Percentiles rank a stretch among this genome's conserved stretches.
These are phyloP conservation scores for Pythium dissimile DNA, from an alignment of 352 stramenopile species.

Conservation along the genomic window DNA sequence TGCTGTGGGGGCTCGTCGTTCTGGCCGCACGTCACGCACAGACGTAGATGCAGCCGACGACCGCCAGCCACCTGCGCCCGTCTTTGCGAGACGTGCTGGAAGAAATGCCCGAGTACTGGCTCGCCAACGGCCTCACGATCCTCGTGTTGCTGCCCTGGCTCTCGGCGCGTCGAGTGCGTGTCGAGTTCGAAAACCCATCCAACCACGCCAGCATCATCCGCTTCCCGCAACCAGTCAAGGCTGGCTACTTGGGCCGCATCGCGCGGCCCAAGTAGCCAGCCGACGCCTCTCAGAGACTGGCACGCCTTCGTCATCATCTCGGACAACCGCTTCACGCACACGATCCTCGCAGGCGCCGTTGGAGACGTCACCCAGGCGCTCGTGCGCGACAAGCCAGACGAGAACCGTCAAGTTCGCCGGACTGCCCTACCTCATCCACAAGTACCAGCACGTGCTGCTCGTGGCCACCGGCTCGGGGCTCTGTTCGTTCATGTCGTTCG, in stretches of 20 bases:
- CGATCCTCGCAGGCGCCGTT: constrained; percentile 5
- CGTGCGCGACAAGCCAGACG: not conserved
- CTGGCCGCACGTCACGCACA: not conserved
- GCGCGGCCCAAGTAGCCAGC: too few species aligned
- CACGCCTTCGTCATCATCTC: constrained; percentile 12
- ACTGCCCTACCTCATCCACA: constrained; percentile 6
- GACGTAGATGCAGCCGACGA: not conserved
- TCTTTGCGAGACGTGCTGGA: not conserved
- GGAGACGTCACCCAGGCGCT: constrained; percentile 4
- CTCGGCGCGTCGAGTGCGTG: constrained; percentile 6
- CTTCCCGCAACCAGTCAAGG: not conserved
- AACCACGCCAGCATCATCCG: constrained; percentile 7
- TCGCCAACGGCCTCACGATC: constrained; percentile 6
- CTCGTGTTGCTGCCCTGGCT: constrained; percentile 8
- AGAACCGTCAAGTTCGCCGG: constrained; percentile 1
- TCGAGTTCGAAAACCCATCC: constrained; percentile 4
- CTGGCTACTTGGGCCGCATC: constrained; percentile 7
- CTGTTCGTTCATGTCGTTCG: constrained; percentile 10
- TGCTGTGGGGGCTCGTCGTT: constrained; percentile 1
- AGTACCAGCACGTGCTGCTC: constrained; percentile 7
- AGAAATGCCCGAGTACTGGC: constrained; percentile 10
- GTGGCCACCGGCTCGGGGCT: constrained; percentile 3
- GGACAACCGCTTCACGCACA: constrained; percentile 10
- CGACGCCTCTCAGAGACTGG: constrained; percentile 1
- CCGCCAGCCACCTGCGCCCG: not conserved